Percentiles rank a stretch among this genome's conserved stretches.
Evolutionary conservation across 441 rosid species (phyloP).

Genomic region (Pelargonium cotyledonis): DNA sequence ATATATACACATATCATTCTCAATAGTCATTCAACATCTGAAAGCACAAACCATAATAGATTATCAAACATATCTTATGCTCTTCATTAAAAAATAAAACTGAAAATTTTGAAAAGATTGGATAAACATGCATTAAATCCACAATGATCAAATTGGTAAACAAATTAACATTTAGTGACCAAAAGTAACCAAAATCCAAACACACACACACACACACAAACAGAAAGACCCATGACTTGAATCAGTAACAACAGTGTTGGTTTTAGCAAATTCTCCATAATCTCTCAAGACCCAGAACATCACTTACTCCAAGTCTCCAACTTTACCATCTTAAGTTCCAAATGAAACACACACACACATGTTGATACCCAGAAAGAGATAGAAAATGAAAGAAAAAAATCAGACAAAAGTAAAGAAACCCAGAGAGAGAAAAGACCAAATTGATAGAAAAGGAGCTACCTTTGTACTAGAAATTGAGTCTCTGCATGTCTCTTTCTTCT

Average conservation of each 20-base stretch:
- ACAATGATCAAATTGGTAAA: too few relatives aligned
- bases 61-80: background rate
- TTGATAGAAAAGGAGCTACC: constrained; percentile 15
- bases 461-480: constrained; percentile 20
- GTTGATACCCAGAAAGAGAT: background rate
- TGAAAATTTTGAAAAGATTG: background rate
- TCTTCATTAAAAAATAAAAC: background rate
- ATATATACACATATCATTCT: background rate
- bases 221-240: background rate
- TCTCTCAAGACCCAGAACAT: background rate
- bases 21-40: background rate
- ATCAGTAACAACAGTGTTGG: constrained; percentile 11
- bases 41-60: background rate
- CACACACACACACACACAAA: background rate
- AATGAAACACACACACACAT: background rate
- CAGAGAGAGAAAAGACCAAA: constrained; percentile 12
- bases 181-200: too few relatives aligned
- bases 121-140: background rate
- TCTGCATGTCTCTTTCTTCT: constrained; percentile 19
- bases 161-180: background rate
- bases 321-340: constrained; percentile 9
- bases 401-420: constrained; percentile 6
- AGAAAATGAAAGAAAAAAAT: background rate
- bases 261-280: constrained; percentile 11
- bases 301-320: background rate